These are phyloP conservation scores for Microbotryum violaceum DNA, from an alignment of 1,284 basidiomycete genomes.

Conservation along the genomic window DNA sequence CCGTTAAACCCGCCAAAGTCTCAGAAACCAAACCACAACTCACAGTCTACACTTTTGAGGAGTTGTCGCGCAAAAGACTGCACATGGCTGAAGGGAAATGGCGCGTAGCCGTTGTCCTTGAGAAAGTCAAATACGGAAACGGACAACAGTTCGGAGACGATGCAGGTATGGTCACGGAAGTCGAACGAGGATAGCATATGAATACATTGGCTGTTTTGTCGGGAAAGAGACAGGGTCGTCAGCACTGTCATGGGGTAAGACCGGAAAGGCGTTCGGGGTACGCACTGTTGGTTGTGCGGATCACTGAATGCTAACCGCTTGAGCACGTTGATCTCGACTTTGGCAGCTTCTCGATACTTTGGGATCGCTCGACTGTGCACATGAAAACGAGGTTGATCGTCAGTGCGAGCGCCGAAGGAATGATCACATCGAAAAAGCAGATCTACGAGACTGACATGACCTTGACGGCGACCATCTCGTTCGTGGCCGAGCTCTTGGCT, in stretches of 20 bases:
- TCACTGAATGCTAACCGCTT: slow-evolving; percentile 86
- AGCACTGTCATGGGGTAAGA: slow-evolving; percentile 10
- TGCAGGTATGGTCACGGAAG: slow-evolving; percentile 94
- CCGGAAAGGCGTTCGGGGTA: slow-evolving; percentile 30
- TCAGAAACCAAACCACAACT: slow-evolving; percentile 40
- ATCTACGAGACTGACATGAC: slow-evolving; percentile 54
- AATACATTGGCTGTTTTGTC: slow-evolving; percentile 82
- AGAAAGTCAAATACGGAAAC: slow-evolving; percentile 99
- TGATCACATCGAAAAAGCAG: background rate
- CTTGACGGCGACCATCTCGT: slow-evolving; percentile 80
- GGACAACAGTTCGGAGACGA: slow-evolving; percentile 91
- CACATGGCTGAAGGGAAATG: slow-evolving; percentile 92
- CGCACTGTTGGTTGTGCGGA: slow-evolving; percentile 78
- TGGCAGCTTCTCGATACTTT: slow-evolving; percentile 96
- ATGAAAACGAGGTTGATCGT: background rate
- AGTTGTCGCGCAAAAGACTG: slow-evolving; percentile 91
- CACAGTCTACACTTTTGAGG: slow-evolving; percentile 87
- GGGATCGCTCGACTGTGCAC: slow-evolving; percentile 62
- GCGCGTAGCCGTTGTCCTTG: slow-evolving; percentile 94
- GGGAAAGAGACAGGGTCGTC: too few relatives aligned
- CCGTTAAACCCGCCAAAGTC: background rate
- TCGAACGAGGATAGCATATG: slow-evolving; percentile 93
- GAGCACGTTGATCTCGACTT: slow-evolving; percentile 94
- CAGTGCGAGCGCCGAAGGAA: background rate
- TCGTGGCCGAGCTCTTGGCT: slow-evolving; percentile 57